A percentile compares a stretch with the other conserved stretches of the same genome.
Evolutionary conservation across 768 basidiomycete genomes (phyloP).

Genomic region (Lactifluus pinguis): DNA sequence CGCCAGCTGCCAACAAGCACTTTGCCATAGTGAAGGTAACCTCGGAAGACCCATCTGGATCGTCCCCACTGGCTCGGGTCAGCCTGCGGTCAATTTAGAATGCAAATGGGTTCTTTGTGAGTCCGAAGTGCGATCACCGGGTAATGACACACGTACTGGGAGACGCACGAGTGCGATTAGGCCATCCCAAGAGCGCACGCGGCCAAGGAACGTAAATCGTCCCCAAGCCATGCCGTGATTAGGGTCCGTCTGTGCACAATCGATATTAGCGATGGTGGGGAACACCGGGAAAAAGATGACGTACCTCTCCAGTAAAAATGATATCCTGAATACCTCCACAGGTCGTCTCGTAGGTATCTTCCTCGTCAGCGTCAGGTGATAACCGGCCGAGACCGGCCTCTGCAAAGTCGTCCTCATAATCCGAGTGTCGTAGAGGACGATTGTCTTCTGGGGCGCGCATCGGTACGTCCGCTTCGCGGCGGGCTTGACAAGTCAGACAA

Average conservation of each 20-base stretch:
- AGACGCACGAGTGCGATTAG: constrained; percentile 29
- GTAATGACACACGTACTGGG: constrained; percentile 17
- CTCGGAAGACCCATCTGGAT: constrained; percentile 46
- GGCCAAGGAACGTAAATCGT: constrained; percentile 28
- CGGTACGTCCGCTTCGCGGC: constrained; percentile 7
- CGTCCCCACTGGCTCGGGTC: constrained; percentile 11
- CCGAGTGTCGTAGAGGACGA: neutral
- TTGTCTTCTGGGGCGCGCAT: neutral
- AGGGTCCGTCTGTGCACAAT: constrained; percentile 37
- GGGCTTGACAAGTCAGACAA: constrained; percentile 25
- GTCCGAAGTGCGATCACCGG: neutral
- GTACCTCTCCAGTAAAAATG: constrained; percentile 50
- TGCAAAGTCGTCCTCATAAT: constrained; percentile 23
- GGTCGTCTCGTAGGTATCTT: constrained; percentile 16
- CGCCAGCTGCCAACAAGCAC: constrained; percentile 73
- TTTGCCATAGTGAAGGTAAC: constrained; percentile 55
- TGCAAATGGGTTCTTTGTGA: neutral
- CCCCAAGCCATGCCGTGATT: constrained; percentile 31
- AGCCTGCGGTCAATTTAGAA: neutral
- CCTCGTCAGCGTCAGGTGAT: constrained; percentile 26
- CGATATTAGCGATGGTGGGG: neutral
- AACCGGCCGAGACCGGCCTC: constrained; percentile 14
- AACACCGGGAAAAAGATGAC: constrained; percentile 7
- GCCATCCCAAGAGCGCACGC: constrained; percentile 32
- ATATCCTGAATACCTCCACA: constrained; percentile 56